Base-by-base conservation (phyloP, 306 rosid genomes). In the Sechiopsis laciniata region DNA sequence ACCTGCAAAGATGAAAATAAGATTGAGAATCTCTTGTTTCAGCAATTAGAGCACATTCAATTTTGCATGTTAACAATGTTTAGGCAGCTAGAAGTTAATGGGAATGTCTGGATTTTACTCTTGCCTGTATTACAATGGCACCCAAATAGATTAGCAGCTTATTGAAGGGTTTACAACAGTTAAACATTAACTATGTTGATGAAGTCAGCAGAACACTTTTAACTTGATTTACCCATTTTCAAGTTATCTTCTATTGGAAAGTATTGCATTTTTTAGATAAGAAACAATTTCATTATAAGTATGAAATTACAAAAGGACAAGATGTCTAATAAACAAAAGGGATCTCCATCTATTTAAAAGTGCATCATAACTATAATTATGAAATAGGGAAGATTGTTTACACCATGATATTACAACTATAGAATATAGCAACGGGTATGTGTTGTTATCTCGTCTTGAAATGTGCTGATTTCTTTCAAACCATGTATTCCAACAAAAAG, bases 1-100 rank as follows among this genome's bases (percentile, higher is more conserved):
- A 14, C 92, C 96, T 89, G 83, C 80, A 78, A 50, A 53, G 40
- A 45, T 8, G 40, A 4, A 7, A 64, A 79, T 16, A 76, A 69
- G 37, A 26, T 55, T 40, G 56, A 73, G 35, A 60, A 56, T 60
- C 55, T 50, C 17, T 53, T 16, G 60, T 75, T 14, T 52, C 17
- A 54, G 53, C 71, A 64, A n/a, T 63, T 63, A 16, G 51, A 14
- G 15, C 52, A 17, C 15, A 65, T 64, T 63, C 26, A 32, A 37
- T 64, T 61, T 64, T 64, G n/a, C 51, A 15, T 37, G 26, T 35
- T 8, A 15, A 63, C 13, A 63, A 63, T 64, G 40, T 37, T 64
- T 37, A 17, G 29, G 8, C 24, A 64, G 3, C 71, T 64, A 63
- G 17, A 60, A 60, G 45, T 10, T 29, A 32, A 62, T 32, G 3